These are phyloP conservation scores for Aristolochia contorta DNA, from an alignment of 164 flowering plant genomes.

Conservation along the genomic window DNA sequence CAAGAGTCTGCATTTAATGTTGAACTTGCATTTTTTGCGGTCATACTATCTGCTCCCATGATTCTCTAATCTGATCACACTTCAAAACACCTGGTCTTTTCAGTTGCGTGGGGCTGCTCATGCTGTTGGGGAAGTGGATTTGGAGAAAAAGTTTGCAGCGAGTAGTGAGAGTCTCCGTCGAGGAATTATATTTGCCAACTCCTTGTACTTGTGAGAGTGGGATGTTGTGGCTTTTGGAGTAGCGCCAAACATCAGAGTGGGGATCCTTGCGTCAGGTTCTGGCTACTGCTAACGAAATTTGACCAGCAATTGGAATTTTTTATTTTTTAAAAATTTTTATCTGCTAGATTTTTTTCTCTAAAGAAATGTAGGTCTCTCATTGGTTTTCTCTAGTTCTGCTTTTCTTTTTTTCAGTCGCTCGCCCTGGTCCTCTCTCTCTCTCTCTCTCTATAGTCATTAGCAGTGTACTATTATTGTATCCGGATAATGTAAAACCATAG, in stretches of 20 bases:
- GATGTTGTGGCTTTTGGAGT: background rate
- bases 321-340: too few species aligned
- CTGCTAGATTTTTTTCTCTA: too few species aligned
- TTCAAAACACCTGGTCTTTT: background rate
- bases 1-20: background rate
- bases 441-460: too few species aligned
- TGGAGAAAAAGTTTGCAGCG: conserved; percentile 76
- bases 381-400: too few species aligned
- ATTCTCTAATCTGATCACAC: background rate
- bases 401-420: too few species aligned
- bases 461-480: too few species aligned
- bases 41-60: background rate
- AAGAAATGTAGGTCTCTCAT: too few species aligned
- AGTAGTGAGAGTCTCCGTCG: conserved; percentile 86
- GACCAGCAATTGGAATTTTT: background rate
- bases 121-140: conserved; percentile 85
- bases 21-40: background rate
- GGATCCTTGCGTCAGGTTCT: too few species aligned
- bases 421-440: too few species aligned
- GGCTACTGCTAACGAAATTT: background rate
- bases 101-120: conserved; percentile 82
- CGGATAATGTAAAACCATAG: too few species aligned
- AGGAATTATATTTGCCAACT: conserved; percentile 91
- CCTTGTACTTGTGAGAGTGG: conserved; percentile 36
- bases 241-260: background rate